Evolutionary conservation across 2,329 filamentous ascomycete species (phyloP).

Genomic region (Aspergillus pseudoviridinutans): DNA sequence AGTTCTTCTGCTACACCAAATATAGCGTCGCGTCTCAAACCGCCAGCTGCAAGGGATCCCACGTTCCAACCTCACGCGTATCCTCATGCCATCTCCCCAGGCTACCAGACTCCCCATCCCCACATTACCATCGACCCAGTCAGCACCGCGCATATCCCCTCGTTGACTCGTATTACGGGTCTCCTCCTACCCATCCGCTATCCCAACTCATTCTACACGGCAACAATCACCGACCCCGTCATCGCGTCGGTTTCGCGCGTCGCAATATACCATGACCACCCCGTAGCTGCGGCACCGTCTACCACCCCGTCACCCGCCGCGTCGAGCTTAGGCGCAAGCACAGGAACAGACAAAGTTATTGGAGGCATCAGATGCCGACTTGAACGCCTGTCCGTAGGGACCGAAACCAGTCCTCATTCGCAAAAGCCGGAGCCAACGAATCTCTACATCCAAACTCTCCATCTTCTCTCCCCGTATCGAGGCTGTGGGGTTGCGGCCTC

Average conservation of each 20-base stretch:
- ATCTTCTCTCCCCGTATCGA: conserved; percentile 58
- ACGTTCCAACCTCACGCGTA: conserved; percentile 28
- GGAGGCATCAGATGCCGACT: conserved; percentile 48
- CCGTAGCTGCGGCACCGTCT: conserved; percentile 25
- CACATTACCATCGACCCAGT: conserved; percentile 53
- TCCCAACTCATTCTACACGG: conserved; percentile 57
- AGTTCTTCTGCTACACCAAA: conserved; percentile 10
- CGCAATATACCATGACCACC: conserved; percentile 53
- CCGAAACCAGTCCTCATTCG: conserved; percentile 4
- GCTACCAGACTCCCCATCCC: conserved; percentile 36
- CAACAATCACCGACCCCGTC: conserved; percentile 53
- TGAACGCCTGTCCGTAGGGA: conserved; percentile 29
- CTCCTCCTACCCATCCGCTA: conserved; percentile 60
- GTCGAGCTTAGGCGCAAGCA: conserved; percentile 11
- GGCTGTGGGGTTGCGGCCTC: conserved; percentile 54
- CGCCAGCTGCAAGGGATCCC: conserved; percentile 21
- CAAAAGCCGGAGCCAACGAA: conserved; percentile 31
- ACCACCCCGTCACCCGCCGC: conserved; percentile 9
- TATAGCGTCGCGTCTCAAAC: conserved; percentile 18
- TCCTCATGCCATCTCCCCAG: conserved; percentile 23
- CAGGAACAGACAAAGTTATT: conserved; percentile 42
- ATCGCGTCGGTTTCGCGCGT: conserved; percentile 55
- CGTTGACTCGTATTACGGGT: conserved; percentile 55
- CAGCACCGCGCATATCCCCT: conserved; percentile 51
- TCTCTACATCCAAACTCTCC: conserved; percentile 60